Conservation (phyloP, 2,329 filamentous ascomycete genomes). For the Aspergillus glaucus region DNA sequence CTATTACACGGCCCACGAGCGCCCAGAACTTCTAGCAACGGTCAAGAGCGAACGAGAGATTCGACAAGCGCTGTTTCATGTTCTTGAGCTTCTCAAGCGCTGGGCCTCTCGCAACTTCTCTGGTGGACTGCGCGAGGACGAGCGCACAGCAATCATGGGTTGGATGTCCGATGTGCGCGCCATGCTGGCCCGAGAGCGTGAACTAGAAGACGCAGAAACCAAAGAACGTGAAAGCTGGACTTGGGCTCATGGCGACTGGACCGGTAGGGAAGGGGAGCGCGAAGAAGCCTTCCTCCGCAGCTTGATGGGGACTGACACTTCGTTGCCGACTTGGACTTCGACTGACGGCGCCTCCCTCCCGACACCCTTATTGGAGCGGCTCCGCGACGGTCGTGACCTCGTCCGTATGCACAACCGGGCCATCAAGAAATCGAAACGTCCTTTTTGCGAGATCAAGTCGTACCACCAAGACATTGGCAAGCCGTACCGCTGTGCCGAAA, state of each 20-base stretch:
- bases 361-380: conserved; percentile 64
- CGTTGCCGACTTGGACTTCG: conserved; percentile 63
- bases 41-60: conserved; percentile 86
- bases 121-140: conserved; percentile 71
- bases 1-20: conserved; percentile 90
- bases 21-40: conserved; percentile 74
- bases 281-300: conserved; percentile 77
- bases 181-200: conserved; percentile 71
- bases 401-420: conserved; percentile 85
- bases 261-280: conserved; percentile 64
- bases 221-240: conserved; percentile 67
- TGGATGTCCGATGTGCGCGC: conserved; percentile 76
- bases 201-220: conserved; percentile 67
- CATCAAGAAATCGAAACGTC: conserved; percentile 74
- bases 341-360: conserved; percentile 40
- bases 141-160: conserved; percentile 64
- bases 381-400: conserved; percentile 74
- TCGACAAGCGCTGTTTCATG: conserved; percentile 72
- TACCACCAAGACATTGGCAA: conserved; percentile 93
- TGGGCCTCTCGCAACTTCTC: conserved; percentile 85
- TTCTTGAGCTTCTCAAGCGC: conserved; percentile 85
- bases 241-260: conserved; percentile 78
- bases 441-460: conserved; percentile 80
- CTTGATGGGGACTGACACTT: conserved; percentile 53
- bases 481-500: conserved; percentile 89